These are phyloP conservation scores for Artemisia tridentata DNA, from an alignment of 129 eudicot species.

Conservation along the genomic window DNA sequence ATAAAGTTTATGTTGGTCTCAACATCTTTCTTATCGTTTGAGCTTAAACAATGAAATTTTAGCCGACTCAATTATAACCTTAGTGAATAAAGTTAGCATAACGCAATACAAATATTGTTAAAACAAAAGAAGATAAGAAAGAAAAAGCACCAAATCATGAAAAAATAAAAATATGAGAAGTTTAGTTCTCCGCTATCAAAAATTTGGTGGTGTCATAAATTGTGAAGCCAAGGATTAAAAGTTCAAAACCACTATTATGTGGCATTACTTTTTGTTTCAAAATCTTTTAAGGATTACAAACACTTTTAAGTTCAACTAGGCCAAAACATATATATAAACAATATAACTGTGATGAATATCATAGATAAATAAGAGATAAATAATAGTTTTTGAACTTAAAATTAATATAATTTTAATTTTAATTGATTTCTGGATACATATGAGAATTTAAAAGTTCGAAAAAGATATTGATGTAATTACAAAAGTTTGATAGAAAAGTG, in stretches of 20 bases:
- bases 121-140: not conserved
- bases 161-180: slow-evolving; percentile 5
- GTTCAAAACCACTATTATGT: not conserved
- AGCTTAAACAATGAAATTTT: not conserved
- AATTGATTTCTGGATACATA: too few species aligned
- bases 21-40: not conserved
- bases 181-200: slow-evolving; percentile 28
- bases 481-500: too few species aligned
- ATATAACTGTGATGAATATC: too few species aligned
- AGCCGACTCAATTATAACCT: not conserved
- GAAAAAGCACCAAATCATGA: slow-evolving; percentile 13
- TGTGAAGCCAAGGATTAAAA: slow-evolving; percentile 18
- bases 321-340: too few species aligned
- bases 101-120: not conserved
- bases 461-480: too few species aligned
- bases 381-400: too few species aligned
- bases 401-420: too few species aligned
- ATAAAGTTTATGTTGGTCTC: not conserved
- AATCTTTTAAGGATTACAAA: not conserved
- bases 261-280: slow-evolving; percentile 10
- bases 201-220: slow-evolving; percentile 18
- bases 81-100: slow-evolving; percentile 2
- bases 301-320: slow-evolving; percentile 16
- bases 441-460: too few species aligned
- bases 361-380: too few species aligned